phyloP scores from a whole-genome alignment of 2,329 filamentous ascomycete species.

The Pyricularia grisea region DNA sequence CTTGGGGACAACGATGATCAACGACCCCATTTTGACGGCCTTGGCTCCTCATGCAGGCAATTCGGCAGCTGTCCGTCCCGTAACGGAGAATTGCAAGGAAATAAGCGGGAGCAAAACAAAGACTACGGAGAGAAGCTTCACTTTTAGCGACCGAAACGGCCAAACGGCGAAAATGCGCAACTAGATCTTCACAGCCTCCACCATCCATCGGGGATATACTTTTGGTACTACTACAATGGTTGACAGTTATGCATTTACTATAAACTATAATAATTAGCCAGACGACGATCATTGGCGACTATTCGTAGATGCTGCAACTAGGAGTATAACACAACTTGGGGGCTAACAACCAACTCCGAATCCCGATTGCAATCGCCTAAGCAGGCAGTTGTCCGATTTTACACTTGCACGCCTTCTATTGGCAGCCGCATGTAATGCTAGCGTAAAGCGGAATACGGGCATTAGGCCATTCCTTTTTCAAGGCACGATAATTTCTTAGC shows the following conservation, averaged over 20 bases:
- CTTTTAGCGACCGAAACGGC: neutral
- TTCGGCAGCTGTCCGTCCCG: neutral
- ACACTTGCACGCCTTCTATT: neutral
- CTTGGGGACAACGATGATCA: too few species aligned
- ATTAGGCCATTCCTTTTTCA: neutral
- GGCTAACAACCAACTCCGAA: neutral
- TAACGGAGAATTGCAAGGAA: neutral
- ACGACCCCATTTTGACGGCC: too few species aligned
- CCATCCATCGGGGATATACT: neutral
- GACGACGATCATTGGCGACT: neutral
- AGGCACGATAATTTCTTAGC: neutral
- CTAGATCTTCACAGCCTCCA: neutral
- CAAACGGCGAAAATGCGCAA: neutral
- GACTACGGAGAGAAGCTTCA: neutral
- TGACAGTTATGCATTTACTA: neutral
- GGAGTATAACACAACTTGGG: neutral
- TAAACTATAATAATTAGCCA: neutral
- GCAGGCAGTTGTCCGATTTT: neutral
- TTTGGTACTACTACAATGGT: neutral
- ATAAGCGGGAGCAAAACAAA: too few species aligned
- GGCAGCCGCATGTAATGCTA: neutral
- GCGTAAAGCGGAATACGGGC: neutral
- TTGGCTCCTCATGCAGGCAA: neutral
- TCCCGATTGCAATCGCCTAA: neutral
- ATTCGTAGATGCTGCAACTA: neutral